These are phyloP conservation scores for Closterium sp. DNA, from an alignment of 139 green algal genomes.

Conservation along the genomic window DNA sequence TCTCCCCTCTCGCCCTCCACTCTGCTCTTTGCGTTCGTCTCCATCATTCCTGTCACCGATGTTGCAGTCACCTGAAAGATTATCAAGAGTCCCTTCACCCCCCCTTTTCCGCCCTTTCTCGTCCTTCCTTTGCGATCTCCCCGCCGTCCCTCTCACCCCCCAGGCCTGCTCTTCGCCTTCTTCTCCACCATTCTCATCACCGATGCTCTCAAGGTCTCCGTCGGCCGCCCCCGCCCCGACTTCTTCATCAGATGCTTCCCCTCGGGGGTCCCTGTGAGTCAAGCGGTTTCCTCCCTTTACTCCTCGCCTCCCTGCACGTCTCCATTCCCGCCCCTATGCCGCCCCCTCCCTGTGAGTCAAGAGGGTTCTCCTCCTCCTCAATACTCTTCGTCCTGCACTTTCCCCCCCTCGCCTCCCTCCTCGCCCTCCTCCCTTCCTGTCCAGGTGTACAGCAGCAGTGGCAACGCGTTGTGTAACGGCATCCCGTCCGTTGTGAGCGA, in stretches of 20 bases:
- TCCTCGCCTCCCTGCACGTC: too few species aligned
- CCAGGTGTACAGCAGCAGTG: conserved; percentile 29
- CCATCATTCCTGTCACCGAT: neutral
- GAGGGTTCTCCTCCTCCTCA: too few species aligned
- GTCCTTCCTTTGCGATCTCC: neutral
- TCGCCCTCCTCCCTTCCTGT: neutral
- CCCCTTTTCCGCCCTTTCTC: neutral
- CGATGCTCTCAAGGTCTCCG: conserved; percentile 19
- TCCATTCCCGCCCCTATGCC: too few species aligned
- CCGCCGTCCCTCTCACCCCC: too few species aligned
- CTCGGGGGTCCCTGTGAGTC: conserved; percentile 14
- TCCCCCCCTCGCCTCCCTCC: neutral
- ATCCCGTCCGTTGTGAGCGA: conserved; percentile 4
- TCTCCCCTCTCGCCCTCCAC: too few species aligned
- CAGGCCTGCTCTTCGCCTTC: neutral
- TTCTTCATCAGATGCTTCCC: conserved; percentile 40
- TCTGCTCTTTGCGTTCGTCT: neutral
- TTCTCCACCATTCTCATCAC: conserved; percentile 5
- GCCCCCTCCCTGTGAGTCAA: conserved; percentile 10
- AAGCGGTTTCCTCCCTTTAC: neutral
- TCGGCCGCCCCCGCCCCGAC: conserved; percentile 28
- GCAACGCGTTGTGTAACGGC: conserved; percentile 35
- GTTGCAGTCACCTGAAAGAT: too few species aligned
- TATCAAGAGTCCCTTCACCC: too few species aligned
- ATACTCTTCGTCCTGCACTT: too few species aligned